Evolutionary conservation across 2,329 filamentous ascomycete genomes (phyloP), one percentile per base, ranked within the genome.

Genomic region (Teratosphaeria zuluensis): DNA sequence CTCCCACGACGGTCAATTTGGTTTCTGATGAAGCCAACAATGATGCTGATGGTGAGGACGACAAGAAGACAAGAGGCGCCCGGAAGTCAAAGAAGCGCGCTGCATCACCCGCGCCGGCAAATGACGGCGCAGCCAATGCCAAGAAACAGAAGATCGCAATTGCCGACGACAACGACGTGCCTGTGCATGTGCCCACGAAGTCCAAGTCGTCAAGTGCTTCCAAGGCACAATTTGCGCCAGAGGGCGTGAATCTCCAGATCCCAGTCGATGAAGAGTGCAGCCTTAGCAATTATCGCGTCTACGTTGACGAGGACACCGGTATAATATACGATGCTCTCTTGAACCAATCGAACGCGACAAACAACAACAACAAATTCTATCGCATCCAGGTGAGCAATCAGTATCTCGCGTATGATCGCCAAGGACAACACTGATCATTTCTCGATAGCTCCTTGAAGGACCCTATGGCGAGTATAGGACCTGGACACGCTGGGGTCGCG

Each of bases 331-430:
- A 95, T 69, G 89, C 88, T 0, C 85, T 87, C 0, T 77, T 95
- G 53, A 94, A 92, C 65, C 87, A 92, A 70, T 88, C 89, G 11
- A 88, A 90, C 64, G 77, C 88, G 0, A 75, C 77, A 0, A 73
- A 80, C 53, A 94, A 92, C 69, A 88, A 88, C 72, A 92, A 94
- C 72, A 94, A 94, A 65, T 92, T 92, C 71, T 92, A 92, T 68
- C 82, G 84, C 31, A 71, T 91, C 31, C 88, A 92, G 76, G 77
- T 89, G 62, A n/a, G 28, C 46, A 59, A 14, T 16, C 5, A 42
- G 3, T 16, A 5, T 16, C 14, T 42, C 35, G 35, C 35, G 4
- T 16, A 4, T 5, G 35, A 42, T 16, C 14, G n/a, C 12, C 2
- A 5, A 14, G 4, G 16, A 14, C 12, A 12, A 42, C n/a, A 55